Base-by-base conservation (phyloP, 441 rosid species). In the Lepidium campestre region DNA sequence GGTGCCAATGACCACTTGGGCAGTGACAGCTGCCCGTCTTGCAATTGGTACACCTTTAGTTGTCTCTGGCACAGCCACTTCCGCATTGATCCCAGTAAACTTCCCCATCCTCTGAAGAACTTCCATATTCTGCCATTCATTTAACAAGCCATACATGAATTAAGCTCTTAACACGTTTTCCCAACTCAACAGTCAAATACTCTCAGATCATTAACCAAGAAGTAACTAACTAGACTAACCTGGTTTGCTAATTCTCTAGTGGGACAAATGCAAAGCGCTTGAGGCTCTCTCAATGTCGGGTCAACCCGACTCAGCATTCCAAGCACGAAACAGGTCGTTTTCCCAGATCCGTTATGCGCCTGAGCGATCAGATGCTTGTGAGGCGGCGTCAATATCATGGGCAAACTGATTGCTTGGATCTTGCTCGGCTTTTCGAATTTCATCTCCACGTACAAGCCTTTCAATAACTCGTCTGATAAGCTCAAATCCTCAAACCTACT, bases 281-380 rank as follows among this genome's bases (percentile, higher is more conserved):
- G 99, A 44, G 99, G 90, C 62, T 81, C 78, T n/a, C 36, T 67
- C 27, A 80, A 11, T 0, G 57, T 76, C 0, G 91, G 86, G 75
- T 91, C 91, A 19, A 91, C 83, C 10, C 99, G 96, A 52, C 91
- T 88, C 65, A 94, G 40, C 98, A 94, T 94, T 20, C 99, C 99
- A 17, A 94, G 92, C 42, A 90, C 95, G 57, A 94, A 94, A 71
- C 99, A 94, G 15, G 99, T 94, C 0, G 99, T 94, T 80, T 94
- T 94, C 10, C 99, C 99, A 45, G 97, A 91, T 55, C 99, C 99
- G 65, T 91, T 94, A 67, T 86, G 97, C 1, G 99, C 99, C 76
- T 94, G 99, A 14, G 97, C 99, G 15, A 94, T 79, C 64, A 94
- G 77, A 79, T 94, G 79, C 79, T 85, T 85, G 68, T 82, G 64